These are phyloP conservation scores for Fusarium sp. DNA, from an alignment of 2,329 filamentous ascomycete species.

Conservation along the genomic window DNA sequence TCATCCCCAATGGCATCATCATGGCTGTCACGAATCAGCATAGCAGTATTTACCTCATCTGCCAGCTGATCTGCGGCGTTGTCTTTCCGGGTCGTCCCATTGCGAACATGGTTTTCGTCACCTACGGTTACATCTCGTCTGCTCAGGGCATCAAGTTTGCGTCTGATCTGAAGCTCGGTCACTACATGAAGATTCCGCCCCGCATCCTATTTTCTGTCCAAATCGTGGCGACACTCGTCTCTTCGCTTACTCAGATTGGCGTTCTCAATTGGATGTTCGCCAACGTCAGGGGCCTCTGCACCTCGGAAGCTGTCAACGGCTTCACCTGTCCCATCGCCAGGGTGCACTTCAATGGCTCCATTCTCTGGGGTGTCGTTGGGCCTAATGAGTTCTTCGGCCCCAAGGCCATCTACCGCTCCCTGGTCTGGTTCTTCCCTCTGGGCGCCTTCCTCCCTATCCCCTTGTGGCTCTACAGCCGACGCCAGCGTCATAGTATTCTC, in stretches of 20 bases:
- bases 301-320: slow-evolving; percentile 83
- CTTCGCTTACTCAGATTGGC: slow-evolving; percentile 84
- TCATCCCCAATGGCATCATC: slow-evolving; percentile 92
- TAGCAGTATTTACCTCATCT: slow-evolving; percentile 88
- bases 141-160: slow-evolving; percentile 93
- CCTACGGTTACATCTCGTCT: slow-evolving; percentile 91
- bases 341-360: slow-evolving; percentile 92
- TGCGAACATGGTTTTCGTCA: slow-evolving; percentile 94
- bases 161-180: slow-evolving; percentile 87
- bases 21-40: slow-evolving; percentile 95
- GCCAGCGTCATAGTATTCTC: slow-evolving; percentile 73
- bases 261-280: slow-evolving; percentile 93
- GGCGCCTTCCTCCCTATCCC: slow-evolving; percentile 82
- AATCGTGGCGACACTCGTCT: slow-evolving; percentile 81
- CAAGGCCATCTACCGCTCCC: slow-evolving; percentile 79
- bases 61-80: slow-evolving; percentile 86
- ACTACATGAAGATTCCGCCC: slow-evolving; percentile 91
- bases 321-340: slow-evolving; percentile 91
- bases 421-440: slow-evolving; percentile 87
- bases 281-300: slow-evolving; percentile 84
- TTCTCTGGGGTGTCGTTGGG: slow-evolving; percentile 91
- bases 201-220: slow-evolving; percentile 85
- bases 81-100: slow-evolving; percentile 89
- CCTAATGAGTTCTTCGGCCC: slow-evolving; percentile 87
- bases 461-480: slow-evolving; percentile 79